phyloP scores from a whole-genome alignment of 2,329 filamentous ascomycete species.

The Setomelanomma holmii region DNA sequence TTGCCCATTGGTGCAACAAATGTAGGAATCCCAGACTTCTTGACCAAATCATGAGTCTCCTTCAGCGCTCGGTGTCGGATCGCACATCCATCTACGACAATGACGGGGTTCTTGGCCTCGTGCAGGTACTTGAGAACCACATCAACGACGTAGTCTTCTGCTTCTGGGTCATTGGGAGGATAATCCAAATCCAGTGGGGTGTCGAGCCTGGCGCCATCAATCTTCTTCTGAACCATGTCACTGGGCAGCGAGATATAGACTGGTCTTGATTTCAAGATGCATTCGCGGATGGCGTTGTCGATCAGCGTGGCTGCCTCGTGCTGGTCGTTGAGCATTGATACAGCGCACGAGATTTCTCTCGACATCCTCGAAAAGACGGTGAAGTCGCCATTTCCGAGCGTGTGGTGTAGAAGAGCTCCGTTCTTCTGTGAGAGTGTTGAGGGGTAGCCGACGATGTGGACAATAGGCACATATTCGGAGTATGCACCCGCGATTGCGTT shows the following conservation, averaged over 20 bases:
- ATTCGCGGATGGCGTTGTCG: conserved; percentile 77
- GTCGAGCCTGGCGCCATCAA: conserved; percentile 76
- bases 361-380: conserved; percentile 84
- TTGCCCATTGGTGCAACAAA: conserved; percentile 95
- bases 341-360: conserved; percentile 71
- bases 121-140: conserved; percentile 77
- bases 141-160: conserved; percentile 83
- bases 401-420: conserved; percentile 56
- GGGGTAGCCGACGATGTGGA: conserved; percentile 57
- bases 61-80: conserved; percentile 76
- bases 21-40: conserved; percentile 76
- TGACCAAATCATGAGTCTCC: conserved; percentile 75
- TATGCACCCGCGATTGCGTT: conserved; percentile 58
- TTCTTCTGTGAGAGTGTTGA: conserved; percentile 50
- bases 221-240: conserved; percentile 77
- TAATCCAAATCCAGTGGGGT: conserved; percentile 72
- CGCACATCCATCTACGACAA: conserved; percentile 84
- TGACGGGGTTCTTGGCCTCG: conserved; percentile 74
- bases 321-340: conserved; percentile 74
- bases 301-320: conserved; percentile 76
- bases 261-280: conserved; percentile 75
- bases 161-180: conserved; percentile 70
- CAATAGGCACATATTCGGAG: conserved; percentile 56
- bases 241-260: conserved; percentile 86
- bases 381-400: conserved; percentile 69